A percentile compares a stretch with the other conserved stretches of the same genome.
Conservation (phyloP, 805 yeast genomes). For the Diddensiella santjacobensis region DNA sequence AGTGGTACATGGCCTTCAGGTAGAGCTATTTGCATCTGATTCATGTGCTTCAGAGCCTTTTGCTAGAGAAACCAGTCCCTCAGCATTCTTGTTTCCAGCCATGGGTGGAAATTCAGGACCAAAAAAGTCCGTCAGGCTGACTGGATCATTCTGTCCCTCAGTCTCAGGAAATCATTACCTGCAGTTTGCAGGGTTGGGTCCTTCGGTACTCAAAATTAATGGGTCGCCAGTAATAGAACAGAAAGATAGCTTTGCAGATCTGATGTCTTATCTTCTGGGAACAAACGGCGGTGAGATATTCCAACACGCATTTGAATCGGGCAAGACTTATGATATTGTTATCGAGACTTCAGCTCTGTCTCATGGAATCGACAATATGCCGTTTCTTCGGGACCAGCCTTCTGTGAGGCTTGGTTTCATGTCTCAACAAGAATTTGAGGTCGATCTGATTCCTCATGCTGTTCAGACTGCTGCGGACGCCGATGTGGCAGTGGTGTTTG, state of each 20-base stretch:
- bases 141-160: not conserved
- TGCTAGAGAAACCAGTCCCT: not conserved
- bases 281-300: not conserved
- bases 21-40: not conserved
- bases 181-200: not conserved
- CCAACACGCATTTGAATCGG: not conserved
- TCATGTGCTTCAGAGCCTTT: conserved; percentile 1
- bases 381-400: conserved; percentile 1
- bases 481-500: conserved; percentile 48
- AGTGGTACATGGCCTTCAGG: not conserved
- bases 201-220: not conserved
- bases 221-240: not conserved
- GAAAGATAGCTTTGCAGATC: not conserved
- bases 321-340: conserved; percentile 5
- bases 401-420: conserved; percentile 48
- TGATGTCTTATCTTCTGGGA: conserved; percentile 1
- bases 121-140: not conserved
- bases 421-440: conserved; percentile 39
- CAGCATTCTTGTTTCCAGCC: not conserved
- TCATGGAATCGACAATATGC: not conserved
- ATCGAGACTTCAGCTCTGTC: not conserved
- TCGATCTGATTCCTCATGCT: conserved; percentile 28
- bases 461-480: conserved; percentile 33
- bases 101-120: not conserved
- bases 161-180: conserved; percentile 2